phyloP scores from a whole-genome alignment of 2,329 filamentous ascomycete genomes.

The Cadophora gregata region DNA sequence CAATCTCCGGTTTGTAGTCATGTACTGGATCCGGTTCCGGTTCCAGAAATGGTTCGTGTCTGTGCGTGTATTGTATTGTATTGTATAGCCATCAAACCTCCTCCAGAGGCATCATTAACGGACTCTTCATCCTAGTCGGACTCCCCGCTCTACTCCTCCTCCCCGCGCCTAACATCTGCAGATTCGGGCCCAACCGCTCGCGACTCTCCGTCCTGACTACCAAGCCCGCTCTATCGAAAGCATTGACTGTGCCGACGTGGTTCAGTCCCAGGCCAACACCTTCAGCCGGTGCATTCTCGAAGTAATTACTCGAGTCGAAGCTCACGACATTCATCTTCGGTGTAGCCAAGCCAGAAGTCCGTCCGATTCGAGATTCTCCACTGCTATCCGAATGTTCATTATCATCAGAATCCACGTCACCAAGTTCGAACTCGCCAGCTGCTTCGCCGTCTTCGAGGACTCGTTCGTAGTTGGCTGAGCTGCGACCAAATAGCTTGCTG shows the following conservation, averaged over 20 bases:
- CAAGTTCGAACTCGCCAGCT: conserved; percentile 77
- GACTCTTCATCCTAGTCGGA: conserved; percentile 60
- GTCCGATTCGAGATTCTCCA: conserved; percentile 60
- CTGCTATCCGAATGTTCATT: conserved; percentile 69
- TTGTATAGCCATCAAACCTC: conserved; percentile 41
- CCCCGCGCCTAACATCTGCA: conserved; percentile 61
- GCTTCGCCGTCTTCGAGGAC: conserved; percentile 82
- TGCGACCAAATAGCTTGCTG: conserved; percentile 70
- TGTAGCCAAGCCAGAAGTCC: conserved; percentile 71
- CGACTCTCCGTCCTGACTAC: conserved; percentile 85
- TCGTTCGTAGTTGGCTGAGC: conserved; percentile 72
- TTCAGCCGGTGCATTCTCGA: conserved; percentile 33
- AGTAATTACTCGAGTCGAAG: conserved; percentile 50
- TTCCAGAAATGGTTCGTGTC: too few species aligned
- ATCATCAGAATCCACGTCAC: conserved; percentile 67
- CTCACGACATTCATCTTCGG: conserved; percentile 63
- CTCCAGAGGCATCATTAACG: conserved; percentile 57
- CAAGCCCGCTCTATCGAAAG: conserved; percentile 72
- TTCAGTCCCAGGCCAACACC: conserved; percentile 38
- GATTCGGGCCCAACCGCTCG: conserved; percentile 69
- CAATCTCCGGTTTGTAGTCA: background rate
- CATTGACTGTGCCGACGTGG: conserved; percentile 39
- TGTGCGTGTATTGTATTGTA: background rate
- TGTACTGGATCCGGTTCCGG: background rate
- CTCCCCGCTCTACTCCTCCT: conserved; percentile 53